Base-by-base conservation (phyloP, 2,329 filamentous ascomycete genomes). In the Tolypocladium inflatum region DNA sequence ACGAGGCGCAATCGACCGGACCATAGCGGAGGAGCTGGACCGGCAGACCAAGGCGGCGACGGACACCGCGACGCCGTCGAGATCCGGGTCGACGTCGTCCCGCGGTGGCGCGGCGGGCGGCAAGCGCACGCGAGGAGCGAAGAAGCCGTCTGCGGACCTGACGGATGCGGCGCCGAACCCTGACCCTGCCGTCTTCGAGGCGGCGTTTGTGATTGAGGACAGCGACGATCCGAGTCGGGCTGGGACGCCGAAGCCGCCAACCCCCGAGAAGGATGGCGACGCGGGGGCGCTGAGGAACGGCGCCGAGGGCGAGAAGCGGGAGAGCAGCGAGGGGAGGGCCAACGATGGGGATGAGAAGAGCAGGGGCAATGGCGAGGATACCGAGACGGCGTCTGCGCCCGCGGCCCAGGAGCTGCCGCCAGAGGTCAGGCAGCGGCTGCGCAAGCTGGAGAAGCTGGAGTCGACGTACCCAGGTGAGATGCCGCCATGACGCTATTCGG, bases 21-120 rank as follows among this genome's bases (percentile, higher is more conserved):
- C 88, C 67, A 94, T 97, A 67, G 89, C 91, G 67, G 91, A 96
- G 76, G 92, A 97, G 75, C 90, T 96, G 74, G 89, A 90, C 59
- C 88, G 90, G 59, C 88, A 91, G 70, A 8, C 23, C 19, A 83
- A 83, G 68, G 73, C 78, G 55, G 65, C 78, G 62, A 70, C 78
- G 6, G 76, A 78, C 56, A 74, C 80, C 65, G 67, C 72, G 39
- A 67, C 68, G 10, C 70, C 71, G 19, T 70, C 72, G 57, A 77
- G 67, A 64, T 80, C 57, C 69, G 76, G 7, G 9, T 55, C 57
- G 30, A 30, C 48, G 23, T 58, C 57, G 13, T 55, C 53, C 10
- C 57, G 61, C 71, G 78, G 62, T 71, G 76, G 56, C 51, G 63
- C 62, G 30, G 59, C 67, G 48, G 59, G 58, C 2, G 42, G 48